Base-by-base conservation (phyloP, 805 yeast genomes). In the Kodamaea leandrae region DNA sequence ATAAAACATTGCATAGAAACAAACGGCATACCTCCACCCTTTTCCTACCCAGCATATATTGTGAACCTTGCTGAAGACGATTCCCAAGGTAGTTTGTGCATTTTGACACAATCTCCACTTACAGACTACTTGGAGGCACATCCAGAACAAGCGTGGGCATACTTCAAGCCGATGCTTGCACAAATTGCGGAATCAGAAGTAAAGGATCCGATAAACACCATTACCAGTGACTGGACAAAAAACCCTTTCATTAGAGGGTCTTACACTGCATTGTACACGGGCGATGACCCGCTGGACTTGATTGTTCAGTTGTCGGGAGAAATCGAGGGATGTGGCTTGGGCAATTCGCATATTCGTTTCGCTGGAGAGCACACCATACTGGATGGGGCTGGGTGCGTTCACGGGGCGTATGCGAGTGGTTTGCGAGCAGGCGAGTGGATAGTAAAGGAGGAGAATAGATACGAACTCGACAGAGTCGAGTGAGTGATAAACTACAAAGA, bases 331-430 rank as follows among this genome's bases (percentile, higher is more conserved):
- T 37, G 50, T 13, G 48, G 64, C 28, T 86, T 88, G 0, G 64
- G 74, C 15, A 79, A 72, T 9, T 51, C 58, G 3, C 67, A 71
- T 6, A 63, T 89, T 2, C 68, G 96, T 32, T 89, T 89, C 68
- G 96, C 96, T 0, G 96, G 96, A 6, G 96, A 89, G 55, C 96
- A 89, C 58, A 84, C 96, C 0, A 78, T 80, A 16, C 63, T 78
- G 50, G 96, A 87, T 49, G 96, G 95, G 6, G 84, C 88, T 12
- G 96, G 96, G 0, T 89, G 96, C 51, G 93, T 84, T 4, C 95
- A 89, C 57, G 96, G 96, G 0, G 96, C 96, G 0, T 87, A 86
- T 78, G 66, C 69, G 46, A 83, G 91, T 53, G 96, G 91, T 1
- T 54, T 52, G 36, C 65, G 91, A 47, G 82, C 75, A 43, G 79